Base-by-base conservation (phyloP, 805 yeast genomes). In the Spathaspora girioi region DNA sequence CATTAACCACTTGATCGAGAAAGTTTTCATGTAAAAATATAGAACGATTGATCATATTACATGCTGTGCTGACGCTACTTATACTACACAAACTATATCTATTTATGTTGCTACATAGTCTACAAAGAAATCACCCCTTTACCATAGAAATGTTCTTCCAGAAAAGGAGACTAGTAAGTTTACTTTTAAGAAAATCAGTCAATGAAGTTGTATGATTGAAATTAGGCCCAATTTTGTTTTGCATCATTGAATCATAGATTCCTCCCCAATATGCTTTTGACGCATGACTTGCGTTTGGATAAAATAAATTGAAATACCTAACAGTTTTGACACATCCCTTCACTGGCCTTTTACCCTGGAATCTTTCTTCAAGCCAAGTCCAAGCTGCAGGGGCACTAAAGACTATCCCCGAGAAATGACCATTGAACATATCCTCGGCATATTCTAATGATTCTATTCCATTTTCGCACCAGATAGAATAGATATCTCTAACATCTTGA, bases 311-410 rank as follows among this genome's bases (percentile, higher is more conserved):
- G 59, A 69, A 14, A 65, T 65, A 54, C 75, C 84, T 53, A 71
- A 67, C 86, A 79, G 82, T 58, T 70, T 69, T 77, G 77, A 75
- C 56, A 70, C 81, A 44, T 73, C 82, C 62, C 70, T 75, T 20
- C 72, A 23, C 26, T 3, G 26, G 26, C 26, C 6, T 6, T 23
- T 23, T 23, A 23, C 26, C 26, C 3, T 23, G 26, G 26, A 23
- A 43, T 14, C 50, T 45, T 4, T 54, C 50, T 8, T 50, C 38
- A 1, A 62, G 46, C 67, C 66, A 63, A 2, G 56, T 50, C 15
- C 57, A 51, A 15, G 61, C 67, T 8, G 66, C 65, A 1, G 65
- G 65, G 7, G 54, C 49, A 15, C 65, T 64, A 19, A 53, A 56
- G 10, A 58, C 27, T 8, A 49, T 29, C 40, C 64, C 71, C 11